Evolutionary conservation across 2,329 filamentous ascomycete species (phyloP).

Genomic region (Hymenoscyphus scutula): DNA sequence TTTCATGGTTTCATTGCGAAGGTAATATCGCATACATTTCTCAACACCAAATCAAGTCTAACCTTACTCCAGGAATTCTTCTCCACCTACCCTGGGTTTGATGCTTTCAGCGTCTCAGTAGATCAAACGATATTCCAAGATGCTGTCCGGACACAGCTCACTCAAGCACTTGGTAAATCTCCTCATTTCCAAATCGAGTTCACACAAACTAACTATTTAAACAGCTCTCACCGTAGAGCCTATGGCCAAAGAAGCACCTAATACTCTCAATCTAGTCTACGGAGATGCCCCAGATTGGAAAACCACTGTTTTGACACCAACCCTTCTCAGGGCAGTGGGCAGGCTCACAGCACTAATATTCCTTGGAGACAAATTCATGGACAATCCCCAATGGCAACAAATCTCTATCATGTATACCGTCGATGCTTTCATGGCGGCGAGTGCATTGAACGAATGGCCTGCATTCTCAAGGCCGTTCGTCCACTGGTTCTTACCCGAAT

Average conservation of each 20-base stretch:
- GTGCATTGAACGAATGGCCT: slow-evolving; percentile 43
- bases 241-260: slow-evolving; percentile 38
- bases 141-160: slow-evolving; percentile 37
- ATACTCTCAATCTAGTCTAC: slow-evolving; percentile 36
- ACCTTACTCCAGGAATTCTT: slow-evolving; percentile 35
- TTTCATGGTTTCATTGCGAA: slow-evolving; percentile 39
- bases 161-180: slow-evolving; percentile 33
- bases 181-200: too few species aligned
- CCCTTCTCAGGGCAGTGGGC: slow-evolving; percentile 45
- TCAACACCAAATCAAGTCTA: background rate
- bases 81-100: slow-evolving; percentile 37
- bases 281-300: slow-evolving; percentile 41
- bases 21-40: slow-evolving; percentile 30
- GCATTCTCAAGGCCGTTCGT: slow-evolving; percentile 41
- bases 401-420: slow-evolving; percentile 44
- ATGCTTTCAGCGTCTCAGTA: slow-evolving; percentile 31
- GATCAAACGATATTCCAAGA: slow-evolving; percentile 32
- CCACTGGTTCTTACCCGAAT: slow-evolving; percentile 45
- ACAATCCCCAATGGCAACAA: slow-evolving; percentile 47
- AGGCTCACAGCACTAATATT: slow-evolving; percentile 51
- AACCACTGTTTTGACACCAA: slow-evolving; percentile 37
- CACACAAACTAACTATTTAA: background rate
- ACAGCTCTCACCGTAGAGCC: slow-evolving; percentile 36
- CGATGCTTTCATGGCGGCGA: slow-evolving; percentile 39
- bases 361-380: slow-evolving; percentile 45